These are phyloP conservation scores for Viridothelium virens DNA, from an alignment of 495 filamentous ascomycete genomes.

Conservation along the genomic window DNA sequence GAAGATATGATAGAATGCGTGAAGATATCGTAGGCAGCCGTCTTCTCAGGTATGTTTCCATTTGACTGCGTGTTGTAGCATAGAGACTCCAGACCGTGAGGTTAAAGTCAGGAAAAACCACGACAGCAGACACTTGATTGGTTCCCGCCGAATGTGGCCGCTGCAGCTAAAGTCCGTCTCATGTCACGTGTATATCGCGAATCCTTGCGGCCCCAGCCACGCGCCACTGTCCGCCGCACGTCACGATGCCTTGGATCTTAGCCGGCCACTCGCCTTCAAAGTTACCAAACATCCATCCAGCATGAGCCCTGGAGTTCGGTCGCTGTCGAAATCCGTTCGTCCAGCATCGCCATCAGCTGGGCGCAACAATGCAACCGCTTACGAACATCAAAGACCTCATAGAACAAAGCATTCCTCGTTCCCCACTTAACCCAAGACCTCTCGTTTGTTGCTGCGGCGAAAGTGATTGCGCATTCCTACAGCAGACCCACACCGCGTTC, in stretches of 20 bases:
- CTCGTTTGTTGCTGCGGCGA: slow-evolving; percentile 76
- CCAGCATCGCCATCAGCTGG: background rate
- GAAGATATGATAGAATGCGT: too few species aligned
- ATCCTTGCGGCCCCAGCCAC: slow-evolving; percentile 1
- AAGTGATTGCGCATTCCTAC: slow-evolving; percentile 68
- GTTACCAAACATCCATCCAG: background rate
- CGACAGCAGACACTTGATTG: too few species aligned
- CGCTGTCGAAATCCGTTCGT: background rate
- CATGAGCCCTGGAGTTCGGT: background rate
- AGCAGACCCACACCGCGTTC: slow-evolving; percentile 68
- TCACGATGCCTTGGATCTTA: background rate
- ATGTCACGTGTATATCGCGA: background rate
- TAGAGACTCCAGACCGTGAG: too few species aligned
- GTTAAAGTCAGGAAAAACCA: too few species aligned
- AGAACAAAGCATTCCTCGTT: slow-evolving; percentile 12
- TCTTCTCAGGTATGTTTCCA: too few species aligned
- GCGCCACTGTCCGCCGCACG: background rate
- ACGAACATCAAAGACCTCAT: slow-evolving; percentile 5
- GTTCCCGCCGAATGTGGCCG: too few species aligned
- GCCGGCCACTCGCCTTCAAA: background rate
- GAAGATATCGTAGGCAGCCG: too few species aligned
- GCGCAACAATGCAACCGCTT: slow-evolving; percentile 9
- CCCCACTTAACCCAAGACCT: background rate
- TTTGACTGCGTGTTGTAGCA: too few species aligned
- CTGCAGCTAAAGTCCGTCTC: too few species aligned